A percentile compares a stretch with the other conserved stretches of the same genome.
Conservation (phyloP, 2,329 filamentous ascomycete genomes). For the Fusarium siculi region DNA sequence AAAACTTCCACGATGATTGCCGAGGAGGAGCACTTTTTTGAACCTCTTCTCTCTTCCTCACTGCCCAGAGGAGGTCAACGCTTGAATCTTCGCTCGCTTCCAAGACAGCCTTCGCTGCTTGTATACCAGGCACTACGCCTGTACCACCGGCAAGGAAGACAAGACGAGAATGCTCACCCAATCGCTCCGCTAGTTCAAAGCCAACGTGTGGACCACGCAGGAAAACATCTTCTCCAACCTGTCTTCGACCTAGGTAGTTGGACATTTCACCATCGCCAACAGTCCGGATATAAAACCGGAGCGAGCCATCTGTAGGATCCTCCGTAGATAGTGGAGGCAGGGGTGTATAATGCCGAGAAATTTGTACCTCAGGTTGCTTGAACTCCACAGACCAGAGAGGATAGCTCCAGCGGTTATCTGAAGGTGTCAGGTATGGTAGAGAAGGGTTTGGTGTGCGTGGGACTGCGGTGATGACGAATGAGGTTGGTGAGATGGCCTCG, state of each 20-base stretch:
- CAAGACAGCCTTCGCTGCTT: constrained; percentile 75
- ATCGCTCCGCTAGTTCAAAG: constrained; percentile 59
- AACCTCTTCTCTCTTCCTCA: constrained; percentile 68
- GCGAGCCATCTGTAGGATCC: constrained; percentile 50
- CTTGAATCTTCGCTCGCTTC: constrained; percentile 46
- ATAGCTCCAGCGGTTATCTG: constrained; percentile 49
- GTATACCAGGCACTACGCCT: constrained; percentile 89
- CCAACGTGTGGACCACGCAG: constrained; percentile 83
- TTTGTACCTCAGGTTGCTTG: constrained; percentile 94
- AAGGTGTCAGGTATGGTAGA: constrained; percentile 43
- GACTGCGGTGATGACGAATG: constrained; percentile 74
- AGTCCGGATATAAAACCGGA: constrained; percentile 82
- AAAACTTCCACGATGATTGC: constrained; percentile 44
- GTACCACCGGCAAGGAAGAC: constrained; percentile 93
- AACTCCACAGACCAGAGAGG: constrained; percentile 91
- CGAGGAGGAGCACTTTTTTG: constrained; percentile 39
- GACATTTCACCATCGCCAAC: constrained; percentile 88
- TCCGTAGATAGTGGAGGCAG: constrained; percentile 66
- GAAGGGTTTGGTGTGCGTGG: constrained; percentile 50
- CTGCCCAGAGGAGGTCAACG: constrained; percentile 85
- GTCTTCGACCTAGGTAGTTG: constrained; percentile 76
- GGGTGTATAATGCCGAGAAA: constrained; percentile 91
- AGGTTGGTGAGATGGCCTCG: constrained; percentile 72
- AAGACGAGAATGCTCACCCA: constrained; percentile 56
- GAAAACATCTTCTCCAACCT: constrained; percentile 72